phyloP scores from a whole-genome alignment of 1,284 basidiomycete species.

The Papiliotrema fonsecae region DNA sequence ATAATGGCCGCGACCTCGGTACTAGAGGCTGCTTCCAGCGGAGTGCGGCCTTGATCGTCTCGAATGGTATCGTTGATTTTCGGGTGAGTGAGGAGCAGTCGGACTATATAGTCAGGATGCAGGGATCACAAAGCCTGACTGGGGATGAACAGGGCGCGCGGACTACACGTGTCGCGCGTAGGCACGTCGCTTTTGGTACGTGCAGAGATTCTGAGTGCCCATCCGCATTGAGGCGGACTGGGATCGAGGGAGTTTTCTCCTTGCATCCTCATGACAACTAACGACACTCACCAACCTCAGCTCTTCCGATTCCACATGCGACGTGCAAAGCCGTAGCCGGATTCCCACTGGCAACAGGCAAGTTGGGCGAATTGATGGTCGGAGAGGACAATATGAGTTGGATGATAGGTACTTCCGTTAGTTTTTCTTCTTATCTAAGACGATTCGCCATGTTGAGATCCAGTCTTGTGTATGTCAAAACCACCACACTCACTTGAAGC shows the following conservation, averaged over 20 bases:
- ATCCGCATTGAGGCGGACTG: too few relatives aligned
- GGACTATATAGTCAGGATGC: constrained; percentile 49
- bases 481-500: constrained; percentile 60
- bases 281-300: constrained; percentile 62
- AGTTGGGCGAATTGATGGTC: constrained; percentile 55
- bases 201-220: too few relatives aligned
- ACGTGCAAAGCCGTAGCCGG: constrained; percentile 82
- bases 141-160: too few relatives aligned
- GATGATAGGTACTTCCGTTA: constrained; percentile 55
- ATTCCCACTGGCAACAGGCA: constrained; percentile 57
- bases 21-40: constrained; percentile 66
- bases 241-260: too few relatives aligned
- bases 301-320: constrained; percentile 71
- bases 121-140: too few relatives aligned
- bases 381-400: constrained; percentile 66
- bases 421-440: background rate
- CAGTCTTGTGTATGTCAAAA: background rate
- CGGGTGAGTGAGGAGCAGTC: constrained; percentile 68
- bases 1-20: constrained; percentile 63
- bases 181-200: too few relatives aligned
- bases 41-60: constrained; percentile 66
- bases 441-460: too few relatives aligned
- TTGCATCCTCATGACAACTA: too few relatives aligned
- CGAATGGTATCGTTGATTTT: constrained; percentile 73
- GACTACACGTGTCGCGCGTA: too few relatives aligned